phyloP scores from a whole-genome alignment of 129 eudicot genomes.

The Helianthus tuberosus region DNA sequence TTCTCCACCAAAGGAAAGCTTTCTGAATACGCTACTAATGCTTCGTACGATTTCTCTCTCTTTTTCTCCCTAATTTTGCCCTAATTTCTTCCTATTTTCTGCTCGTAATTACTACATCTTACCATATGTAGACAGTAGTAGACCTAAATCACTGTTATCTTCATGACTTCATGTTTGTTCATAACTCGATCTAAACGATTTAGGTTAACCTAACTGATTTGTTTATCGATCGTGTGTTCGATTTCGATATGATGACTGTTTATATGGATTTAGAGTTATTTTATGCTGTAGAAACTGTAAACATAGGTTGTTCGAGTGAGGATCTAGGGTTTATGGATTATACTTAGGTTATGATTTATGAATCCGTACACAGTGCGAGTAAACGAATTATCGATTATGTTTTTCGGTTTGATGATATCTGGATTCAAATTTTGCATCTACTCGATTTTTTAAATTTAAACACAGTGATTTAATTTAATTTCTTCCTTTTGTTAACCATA shows the following conservation, averaged over 20 bases:
- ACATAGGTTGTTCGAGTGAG: not conserved
- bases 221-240: not conserved
- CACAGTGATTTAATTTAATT: not conserved
- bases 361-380: too few species aligned
- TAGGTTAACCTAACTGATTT: not conserved
- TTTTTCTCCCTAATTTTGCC: not conserved
- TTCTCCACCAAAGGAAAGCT: conserved; percentile 46
- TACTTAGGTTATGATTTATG: not conserved
- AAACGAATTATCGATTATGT: too few species aligned
- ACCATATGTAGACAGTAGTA: not conserved
- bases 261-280: not conserved
- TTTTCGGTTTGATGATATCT: not conserved
- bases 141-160: not conserved
- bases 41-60: conserved; percentile 31
- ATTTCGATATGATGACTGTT: not conserved
- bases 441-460: not conserved
- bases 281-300: not conserved
- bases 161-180: too few species aligned
- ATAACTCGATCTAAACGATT: not conserved
- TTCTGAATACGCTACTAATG: conserved; percentile 30
- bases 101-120: not conserved
- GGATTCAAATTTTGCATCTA: not conserved
- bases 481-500: not conserved
- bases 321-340: conserved; percentile 1
- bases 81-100: not conserved